Conservation (phyloP, 345 rosid species). For the Turritis glabra region DNA sequence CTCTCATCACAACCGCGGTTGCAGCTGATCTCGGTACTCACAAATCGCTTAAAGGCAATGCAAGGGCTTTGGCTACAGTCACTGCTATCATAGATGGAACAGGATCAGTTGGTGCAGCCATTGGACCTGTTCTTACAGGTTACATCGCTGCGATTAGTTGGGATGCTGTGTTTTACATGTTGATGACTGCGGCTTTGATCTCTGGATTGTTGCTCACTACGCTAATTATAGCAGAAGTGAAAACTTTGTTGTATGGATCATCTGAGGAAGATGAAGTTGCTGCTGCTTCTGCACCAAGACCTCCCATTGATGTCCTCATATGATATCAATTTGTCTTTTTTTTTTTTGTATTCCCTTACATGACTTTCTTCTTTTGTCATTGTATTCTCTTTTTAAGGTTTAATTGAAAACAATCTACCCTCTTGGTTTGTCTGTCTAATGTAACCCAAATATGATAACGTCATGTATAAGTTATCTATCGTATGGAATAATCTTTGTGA, state of each 20-base stretch:
- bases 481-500: not conserved
- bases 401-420: constrained; percentile 1
- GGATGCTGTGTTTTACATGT: constrained; percentile 84
- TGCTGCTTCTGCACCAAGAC: constrained; percentile 31
- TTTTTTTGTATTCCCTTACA: not conserved
- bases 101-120: constrained; percentile 93
- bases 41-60: constrained; percentile 78
- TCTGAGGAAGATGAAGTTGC: constrained; percentile 31
- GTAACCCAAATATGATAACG: not conserved
- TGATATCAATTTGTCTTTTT: not conserved
- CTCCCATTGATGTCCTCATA: constrained; percentile 36
- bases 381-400: not conserved
- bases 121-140: constrained; percentile 86
- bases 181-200: constrained; percentile 77
- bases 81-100: constrained; percentile 96
- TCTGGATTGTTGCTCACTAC: constrained; percentile 80
- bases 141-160: constrained; percentile 79
- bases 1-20: constrained; percentile 93
- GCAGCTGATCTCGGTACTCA: constrained; percentile 94
- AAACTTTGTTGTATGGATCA: constrained; percentile 32
- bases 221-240: constrained; percentile 68
- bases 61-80: constrained; percentile 89
- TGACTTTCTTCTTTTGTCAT: not conserved
- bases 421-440: not conserved
- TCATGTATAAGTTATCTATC: not conserved